Percentiles rank a stretch among this genome's conserved stretches.
Conservation (phyloP, 768 basidiomycete species). For the Pilatotrama ljubarskyi region DNA sequence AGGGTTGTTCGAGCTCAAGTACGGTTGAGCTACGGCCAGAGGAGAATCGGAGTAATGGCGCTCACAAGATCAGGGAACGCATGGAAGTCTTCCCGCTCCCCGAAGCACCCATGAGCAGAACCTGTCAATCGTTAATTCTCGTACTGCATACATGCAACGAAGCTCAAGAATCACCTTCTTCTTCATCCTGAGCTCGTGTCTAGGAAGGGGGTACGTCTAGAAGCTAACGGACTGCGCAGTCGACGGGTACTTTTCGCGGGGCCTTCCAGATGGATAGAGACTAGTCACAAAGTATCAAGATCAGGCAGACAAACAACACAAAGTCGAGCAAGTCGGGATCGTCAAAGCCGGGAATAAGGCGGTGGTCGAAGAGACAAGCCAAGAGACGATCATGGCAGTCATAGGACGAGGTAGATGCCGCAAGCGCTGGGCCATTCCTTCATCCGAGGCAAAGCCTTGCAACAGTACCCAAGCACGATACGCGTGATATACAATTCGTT, state of each 20-base stretch:
- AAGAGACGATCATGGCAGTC: constrained; percentile 20
- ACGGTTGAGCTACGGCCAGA: neutral
- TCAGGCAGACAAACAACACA: no score
- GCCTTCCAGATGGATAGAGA: no score
- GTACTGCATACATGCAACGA: neutral
- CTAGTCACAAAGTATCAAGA: no score
- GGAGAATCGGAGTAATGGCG: constrained; percentile 19
- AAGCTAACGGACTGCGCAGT: neutral
- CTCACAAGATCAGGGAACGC: constrained; percentile 98
- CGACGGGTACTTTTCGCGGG: neutral
- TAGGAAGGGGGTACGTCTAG: neutral
- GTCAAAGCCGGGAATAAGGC: no score
- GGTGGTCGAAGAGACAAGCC: neutral
- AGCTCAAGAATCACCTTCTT: constrained; percentile 49
- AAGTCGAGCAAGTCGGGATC: no score
- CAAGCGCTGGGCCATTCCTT: neutral
- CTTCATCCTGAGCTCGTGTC: constrained; percentile 41
- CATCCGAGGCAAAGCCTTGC: no score
- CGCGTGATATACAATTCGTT: constrained; percentile 6
- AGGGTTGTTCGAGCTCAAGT: constrained; percentile 85
- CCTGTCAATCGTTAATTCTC: constrained; percentile 47
- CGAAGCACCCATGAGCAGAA: constrained; percentile 96
- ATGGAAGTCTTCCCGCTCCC: constrained; percentile 96
- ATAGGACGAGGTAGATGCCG: constrained; percentile 5
- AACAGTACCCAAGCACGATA: neutral